Evolutionary conservation across 768 basidiomycete species (phyloP), one percentile per base, ranked within the genome.

Genomic region (Mycena capillaripes): DNA sequence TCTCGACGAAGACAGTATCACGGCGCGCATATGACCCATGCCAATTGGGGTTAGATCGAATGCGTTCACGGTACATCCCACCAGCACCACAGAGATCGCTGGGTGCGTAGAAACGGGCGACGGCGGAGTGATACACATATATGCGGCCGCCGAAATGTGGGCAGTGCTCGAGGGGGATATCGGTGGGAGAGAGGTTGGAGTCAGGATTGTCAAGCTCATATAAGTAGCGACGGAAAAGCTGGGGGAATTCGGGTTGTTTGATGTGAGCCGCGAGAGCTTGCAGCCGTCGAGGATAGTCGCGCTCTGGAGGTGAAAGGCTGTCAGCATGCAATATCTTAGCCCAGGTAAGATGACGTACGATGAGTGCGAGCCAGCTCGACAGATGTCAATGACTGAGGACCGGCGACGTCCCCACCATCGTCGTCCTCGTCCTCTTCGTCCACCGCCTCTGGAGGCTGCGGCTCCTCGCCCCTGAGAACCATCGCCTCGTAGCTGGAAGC

Each of bases 181-280:
- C 57, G 30, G 42, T n/a, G n/a, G n/a, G n/a, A n/a, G n/a, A n/a
- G 21, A 23, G 14, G 21, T 30, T 44, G 68, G 73, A 1, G 14
- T 66, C 42, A 21, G 55, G 40, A 23, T 14, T 30, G 9, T 57
- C 23, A 44, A 62, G 55, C 29, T 66, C 56, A 17, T 58, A 27
- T 8, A 58, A 23, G 23, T 34, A 66, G 25, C 36, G 63, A 48
- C 63, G 63, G 50, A 65, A 27, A n/a, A 66, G 65, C n/a, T 2
- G 4, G 40, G 65, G 65, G 21, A 66, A 27, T 5, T 57, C 21
- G 21, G 65, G 4, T 74, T 80, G 64, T 69, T 77, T 0, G 73
- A 80, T 7, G 74, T 77, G 53, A 66, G 78, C 12, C 70, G 70
- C 5, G 69, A 76, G 62, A 75, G 42, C 30, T 2, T 30, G 25